Evolutionary conservation across 345 rosid species (phyloP).

Genomic region (Boechera stricta): DNA sequence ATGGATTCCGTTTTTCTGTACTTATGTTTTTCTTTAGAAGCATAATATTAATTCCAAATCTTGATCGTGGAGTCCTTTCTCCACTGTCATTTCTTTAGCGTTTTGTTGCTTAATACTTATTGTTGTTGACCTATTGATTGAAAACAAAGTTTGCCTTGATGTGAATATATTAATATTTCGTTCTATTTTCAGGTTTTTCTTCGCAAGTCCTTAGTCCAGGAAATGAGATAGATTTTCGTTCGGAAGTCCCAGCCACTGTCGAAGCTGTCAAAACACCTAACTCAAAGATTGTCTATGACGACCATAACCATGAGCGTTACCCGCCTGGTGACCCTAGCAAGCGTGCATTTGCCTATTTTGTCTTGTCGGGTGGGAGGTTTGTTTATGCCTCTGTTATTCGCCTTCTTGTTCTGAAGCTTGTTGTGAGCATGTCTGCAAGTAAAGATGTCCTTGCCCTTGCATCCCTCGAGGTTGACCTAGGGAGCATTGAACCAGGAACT

Average conservation of each 20-base stretch:
- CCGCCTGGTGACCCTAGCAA: conserved; percentile 96
- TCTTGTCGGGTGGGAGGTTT: conserved; percentile 87
- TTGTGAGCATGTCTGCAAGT: conserved; percentile 95
- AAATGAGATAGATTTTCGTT: conserved; percentile 39
- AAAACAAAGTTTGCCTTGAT: background rate
- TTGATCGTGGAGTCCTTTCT: background rate
- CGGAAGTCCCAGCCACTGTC: conserved; percentile 62
- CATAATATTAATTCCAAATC: background rate
- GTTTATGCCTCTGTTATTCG: conserved; percentile 85
- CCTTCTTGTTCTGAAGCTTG: conserved; percentile 80
- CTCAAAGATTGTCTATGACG: conserved; percentile 80
- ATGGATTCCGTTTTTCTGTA: background rate
- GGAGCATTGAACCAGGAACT: conserved; percentile 80
- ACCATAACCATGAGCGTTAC: conserved; percentile 82
- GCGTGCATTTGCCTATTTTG: conserved; percentile 94
- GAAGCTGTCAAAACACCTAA: conserved; percentile 80
- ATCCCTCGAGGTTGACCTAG: conserved; percentile 90
- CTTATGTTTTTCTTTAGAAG: background rate
- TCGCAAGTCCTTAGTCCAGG: conserved; percentile 40
- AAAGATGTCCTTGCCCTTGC: conserved; percentile 96
- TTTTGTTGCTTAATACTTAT: background rate
- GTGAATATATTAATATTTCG: conserved; percentile 1
- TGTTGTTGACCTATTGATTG: background rate
- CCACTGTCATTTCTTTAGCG: background rate
- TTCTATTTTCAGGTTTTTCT: conserved; percentile 32